phyloP scores from a whole-genome alignment of 2,329 filamentous ascomycete species.

The Trichoderma aggressivum region DNA sequence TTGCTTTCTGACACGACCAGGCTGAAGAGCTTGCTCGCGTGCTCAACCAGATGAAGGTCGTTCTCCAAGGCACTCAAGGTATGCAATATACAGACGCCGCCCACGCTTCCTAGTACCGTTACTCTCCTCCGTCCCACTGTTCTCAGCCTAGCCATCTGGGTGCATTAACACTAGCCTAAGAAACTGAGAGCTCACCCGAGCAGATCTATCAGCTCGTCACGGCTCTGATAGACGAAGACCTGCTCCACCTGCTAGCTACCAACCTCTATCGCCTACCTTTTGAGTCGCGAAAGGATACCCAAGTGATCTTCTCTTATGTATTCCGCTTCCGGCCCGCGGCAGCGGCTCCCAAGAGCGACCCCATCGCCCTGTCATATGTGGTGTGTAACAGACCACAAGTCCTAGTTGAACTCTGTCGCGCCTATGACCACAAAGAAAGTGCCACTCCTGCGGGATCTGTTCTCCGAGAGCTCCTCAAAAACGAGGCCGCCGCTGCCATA shows the following conservation, averaged over 20 bases:
- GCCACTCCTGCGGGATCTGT: slow-evolving; percentile 89
- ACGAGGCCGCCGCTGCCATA: slow-evolving; percentile 84
- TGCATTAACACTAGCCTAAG: slow-evolving; percentile 42
- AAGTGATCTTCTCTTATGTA: slow-evolving; percentile 92
- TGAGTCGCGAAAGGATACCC: slow-evolving; percentile 92
- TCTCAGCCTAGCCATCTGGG: slow-evolving; percentile 4
- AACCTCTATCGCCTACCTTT: slow-evolving; percentile 86
- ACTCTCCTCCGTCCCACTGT: background rate
- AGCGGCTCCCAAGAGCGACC: slow-evolving; percentile 66
- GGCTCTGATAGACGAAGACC: slow-evolving; percentile 81
- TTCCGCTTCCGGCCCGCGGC: slow-evolving; percentile 80
- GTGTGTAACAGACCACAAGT: slow-evolving; percentile 83
- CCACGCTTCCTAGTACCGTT: background rate
- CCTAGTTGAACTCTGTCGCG: slow-evolving; percentile 80
- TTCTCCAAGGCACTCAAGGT: slow-evolving; percentile 93
- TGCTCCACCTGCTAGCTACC: slow-evolving; percentile 78
- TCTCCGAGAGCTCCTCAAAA: slow-evolving; percentile 81
- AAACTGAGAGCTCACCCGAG: slow-evolving; percentile 81
- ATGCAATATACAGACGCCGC: slow-evolving; percentile 23
- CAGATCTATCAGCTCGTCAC: slow-evolving; percentile 84
- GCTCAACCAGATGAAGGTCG: slow-evolving; percentile 84
- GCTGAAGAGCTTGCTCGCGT: slow-evolving; percentile 84
- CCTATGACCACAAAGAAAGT: slow-evolving; percentile 87
- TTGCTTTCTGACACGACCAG: slow-evolving; percentile 43
- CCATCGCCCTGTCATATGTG: slow-evolving; percentile 83